Conservation (phyloP, 148 eudicot genomes). For the Rhododendron ferrugineum region DNA sequence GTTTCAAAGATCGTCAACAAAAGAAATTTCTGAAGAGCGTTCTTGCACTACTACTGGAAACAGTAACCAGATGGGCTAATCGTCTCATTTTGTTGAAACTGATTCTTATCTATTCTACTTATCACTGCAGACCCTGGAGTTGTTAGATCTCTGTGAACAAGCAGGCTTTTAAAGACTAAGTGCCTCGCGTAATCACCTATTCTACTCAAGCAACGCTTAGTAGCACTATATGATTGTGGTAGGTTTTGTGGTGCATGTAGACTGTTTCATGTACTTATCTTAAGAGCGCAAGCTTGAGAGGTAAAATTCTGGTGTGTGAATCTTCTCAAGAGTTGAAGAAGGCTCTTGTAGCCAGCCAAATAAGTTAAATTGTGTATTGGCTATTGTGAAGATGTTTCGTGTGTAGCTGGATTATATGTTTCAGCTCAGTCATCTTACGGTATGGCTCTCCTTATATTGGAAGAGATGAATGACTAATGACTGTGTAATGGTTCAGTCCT, state of each 20-base stretch:
- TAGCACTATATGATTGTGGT: constrained; percentile 34
- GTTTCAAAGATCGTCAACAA: neutral
- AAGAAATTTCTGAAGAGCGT: neutral
- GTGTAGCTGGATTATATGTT: constrained; percentile 6
- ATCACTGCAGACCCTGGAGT: constrained; percentile 76
- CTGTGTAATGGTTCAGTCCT: constrained; percentile 14
- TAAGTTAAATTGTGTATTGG: constrained; percentile 20
- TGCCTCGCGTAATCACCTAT: constrained; percentile 7
- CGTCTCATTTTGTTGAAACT: neutral
- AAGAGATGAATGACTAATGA: neutral
- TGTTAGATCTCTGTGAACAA: constrained; percentile 96
- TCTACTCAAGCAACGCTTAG: constrained; percentile 29
- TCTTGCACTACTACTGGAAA: neutral
- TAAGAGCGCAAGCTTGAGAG: constrained; percentile 53
- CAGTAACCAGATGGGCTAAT: neutral
- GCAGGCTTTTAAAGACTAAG: constrained; percentile 29
- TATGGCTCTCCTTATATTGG: neutral
- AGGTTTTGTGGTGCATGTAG: constrained; percentile 24
- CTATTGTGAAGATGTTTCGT: constrained; percentile 11
- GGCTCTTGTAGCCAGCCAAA: constrained; percentile 31
- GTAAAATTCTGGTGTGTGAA: constrained; percentile 41
- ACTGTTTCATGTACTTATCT: constrained; percentile 27
- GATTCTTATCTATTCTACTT: neutral
- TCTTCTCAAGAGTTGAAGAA: constrained; percentile 26
- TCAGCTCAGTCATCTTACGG: neutral